Evolutionary conservation across 371 early-diverging fungal genomes (phyloP), one percentile per base, ranked within the genome.

Genomic region (Dentiscutata heterogama): DNA sequence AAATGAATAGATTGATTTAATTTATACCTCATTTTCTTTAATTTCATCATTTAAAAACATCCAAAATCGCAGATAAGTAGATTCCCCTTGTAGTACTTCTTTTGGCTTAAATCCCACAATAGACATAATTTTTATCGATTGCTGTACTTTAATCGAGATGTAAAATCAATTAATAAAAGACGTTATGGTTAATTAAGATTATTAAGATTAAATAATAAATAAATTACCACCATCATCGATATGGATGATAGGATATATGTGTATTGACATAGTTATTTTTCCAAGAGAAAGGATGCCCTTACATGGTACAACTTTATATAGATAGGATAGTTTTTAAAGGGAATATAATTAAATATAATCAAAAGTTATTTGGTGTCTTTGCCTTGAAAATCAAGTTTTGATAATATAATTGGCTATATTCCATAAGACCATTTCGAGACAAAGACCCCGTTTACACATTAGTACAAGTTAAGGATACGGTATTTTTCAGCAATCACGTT

Each of bases 61-160:
- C 73, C 73, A 51, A 27, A 73, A 31, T 18, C 73, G 73, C 27
- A 31, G 27, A 29, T 22, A 4, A 27, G 73, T 53, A 29, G 73
- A 27, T 18, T 53, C 54, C 18, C 53, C 54, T 16, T 14, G 31
- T 4, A 73, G 27, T 73, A 16, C 16, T 54, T 51, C 27, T 31
- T 54, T 73, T 54, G 73, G 25, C n/a, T 29, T 73, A 73, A 73
- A 73, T 73, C 53, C 73, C 31, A 73, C 54, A 29, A 73, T 31
- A 18, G 73, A 53, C 35, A 71, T 46, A 1, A 53, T 73, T 54
- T 22, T 73, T 53, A 22, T 3, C 35, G 31, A 1, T 31, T 53
- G 29, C 5, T 73, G 73, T 27, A 73, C 73, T 73, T 46, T 71
- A 39, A 42, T 46, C 46, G 0, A 20, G 20, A 35, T 53, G 27